Base-by-base conservation (phyloP, 78 protist species). In the Polysphondylium violaceum region DNA sequence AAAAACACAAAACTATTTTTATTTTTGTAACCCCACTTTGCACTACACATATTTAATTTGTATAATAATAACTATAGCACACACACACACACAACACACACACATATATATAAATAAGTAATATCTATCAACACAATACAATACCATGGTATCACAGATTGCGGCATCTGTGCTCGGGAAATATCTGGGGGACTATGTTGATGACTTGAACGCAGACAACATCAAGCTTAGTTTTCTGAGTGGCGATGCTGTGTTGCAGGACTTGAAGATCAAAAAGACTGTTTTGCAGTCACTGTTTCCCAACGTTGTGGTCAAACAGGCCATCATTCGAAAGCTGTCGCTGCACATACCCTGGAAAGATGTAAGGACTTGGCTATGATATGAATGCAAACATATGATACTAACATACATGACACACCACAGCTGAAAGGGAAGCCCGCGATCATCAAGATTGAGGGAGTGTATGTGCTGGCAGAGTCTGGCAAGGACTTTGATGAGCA, bases 261-360 rank as follows among this genome's bases (percentile, higher is more conserved):
- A 83, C 58, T 63, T 83, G 2, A 83, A 83, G 64, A 83, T 83
- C 16, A 83, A 83, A 68, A 74, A 69, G 29, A 83, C 91, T 7
- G 79, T 67, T 27, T 23, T 83, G 23, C 79, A 68, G 19, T 56
- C 17, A 5, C 67, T 83, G 1, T 71, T 83, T 19, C 91, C 91
- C 23, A 83, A 74, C 58, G 63, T 83, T 6, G 31, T 71, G 21
- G 79, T 83, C 3, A 83, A 83, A 58, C 91, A 83, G 23, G 91
- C 91, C 14, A n/a, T 69, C 21, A 68, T 83, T 43, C 51, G 58
- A 44, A 83, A 83, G 21, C n/a, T 83, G 16, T 69, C 91, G 40
- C 58, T 83, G 23, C 68, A 56, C 31, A 72, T 83, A 69, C 91
- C 91, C 14, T 83, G 91, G 91, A 83, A 71, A 58, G 50, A 83